Conservation (phyloP, 192 early-diverging fungal species). For the Linnemannia zychae region DNA sequence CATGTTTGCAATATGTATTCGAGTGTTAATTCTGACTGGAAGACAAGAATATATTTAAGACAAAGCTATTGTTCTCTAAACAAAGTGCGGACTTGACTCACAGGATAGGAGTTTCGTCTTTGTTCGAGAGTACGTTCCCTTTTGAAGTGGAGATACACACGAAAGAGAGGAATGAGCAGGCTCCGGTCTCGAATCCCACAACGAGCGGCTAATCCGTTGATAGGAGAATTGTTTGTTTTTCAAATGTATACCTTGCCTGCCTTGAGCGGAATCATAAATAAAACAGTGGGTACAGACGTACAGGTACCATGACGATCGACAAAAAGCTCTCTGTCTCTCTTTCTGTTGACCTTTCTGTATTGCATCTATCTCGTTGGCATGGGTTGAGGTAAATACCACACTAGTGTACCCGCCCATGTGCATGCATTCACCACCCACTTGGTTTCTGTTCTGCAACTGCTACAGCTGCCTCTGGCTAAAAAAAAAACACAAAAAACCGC, state of each 20-base stretch:
- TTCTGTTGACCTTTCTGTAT: background rate
- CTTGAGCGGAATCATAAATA: background rate
- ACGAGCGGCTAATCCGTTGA: background rate
- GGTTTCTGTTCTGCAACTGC: background rate
- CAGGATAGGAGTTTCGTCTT: background rate
- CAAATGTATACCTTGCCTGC: background rate
- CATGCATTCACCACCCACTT: background rate
- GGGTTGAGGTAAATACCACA: too few species aligned
- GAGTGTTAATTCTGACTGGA: background rate
- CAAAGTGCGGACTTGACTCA: slow-evolving; percentile 10
- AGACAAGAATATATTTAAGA: background rate
- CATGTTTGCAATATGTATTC: background rate
- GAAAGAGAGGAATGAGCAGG: background rate
- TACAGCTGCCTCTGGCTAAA: background rate
- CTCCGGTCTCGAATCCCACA: background rate
- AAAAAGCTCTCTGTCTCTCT: background rate
- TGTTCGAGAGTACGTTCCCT: background rate
- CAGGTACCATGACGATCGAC: background rate
- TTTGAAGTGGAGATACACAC: background rate
- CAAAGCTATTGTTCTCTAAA: too few species aligned
- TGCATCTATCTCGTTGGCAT: too few species aligned
- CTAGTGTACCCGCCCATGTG: too few species aligned
- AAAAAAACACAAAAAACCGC: background rate
- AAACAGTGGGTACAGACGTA: background rate
- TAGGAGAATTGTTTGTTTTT: background rate